Evolutionary conservation across 2,329 filamentous ascomycete species (phyloP).

Genomic region (Fragosphaeria purpurea): DNA sequence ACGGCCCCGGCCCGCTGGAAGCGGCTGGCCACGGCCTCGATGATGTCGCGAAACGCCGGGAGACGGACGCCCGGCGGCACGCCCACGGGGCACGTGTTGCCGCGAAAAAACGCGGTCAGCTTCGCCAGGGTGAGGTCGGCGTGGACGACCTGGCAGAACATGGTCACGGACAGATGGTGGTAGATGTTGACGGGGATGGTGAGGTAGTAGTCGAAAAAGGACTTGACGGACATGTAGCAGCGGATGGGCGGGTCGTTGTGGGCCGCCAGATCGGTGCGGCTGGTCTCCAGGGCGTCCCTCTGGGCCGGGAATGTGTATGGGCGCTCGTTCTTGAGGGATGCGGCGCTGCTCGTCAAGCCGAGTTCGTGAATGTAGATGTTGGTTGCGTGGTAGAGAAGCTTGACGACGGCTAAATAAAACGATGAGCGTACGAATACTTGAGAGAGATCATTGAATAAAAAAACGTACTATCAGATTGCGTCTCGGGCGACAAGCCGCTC

Average conservation of each 20-base stretch:
- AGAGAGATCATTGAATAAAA: background rate
- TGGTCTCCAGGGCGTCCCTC: too few species aligned
- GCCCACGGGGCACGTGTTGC: slow-evolving; percentile 6
- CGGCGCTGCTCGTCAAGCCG: slow-evolving; percentile 7
- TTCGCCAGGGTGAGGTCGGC: slow-evolving; percentile 14
- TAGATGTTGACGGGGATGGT: slow-evolving; percentile 10
- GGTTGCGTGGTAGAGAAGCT: slow-evolving; percentile 12
- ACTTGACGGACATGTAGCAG: slow-evolving; percentile 10
- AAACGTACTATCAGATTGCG: slow-evolving; percentile 5
- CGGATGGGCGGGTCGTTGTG: slow-evolving; percentile 7
- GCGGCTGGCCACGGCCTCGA: slow-evolving; percentile 11
- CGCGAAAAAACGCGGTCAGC: slow-evolving; percentile 13
- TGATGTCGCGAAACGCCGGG: slow-evolving; percentile 10
- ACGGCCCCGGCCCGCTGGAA: slow-evolving; percentile 7
- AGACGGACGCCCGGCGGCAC: slow-evolving; percentile 7
- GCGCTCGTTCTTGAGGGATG: background rate
- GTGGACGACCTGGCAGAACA: slow-evolving; percentile 12
- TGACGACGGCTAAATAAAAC: slow-evolving; percentile 5
- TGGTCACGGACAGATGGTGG: slow-evolving; percentile 9
- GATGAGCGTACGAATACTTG: background rate
- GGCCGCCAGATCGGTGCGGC: too few species aligned
- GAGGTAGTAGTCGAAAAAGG: slow-evolving; percentile 12
- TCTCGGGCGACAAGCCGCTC: slow-evolving; percentile 2
- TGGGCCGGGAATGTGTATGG: background rate
- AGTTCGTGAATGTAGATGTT: slow-evolving; percentile 15